Evolutionary conservation across 2,329 filamentous ascomycete genomes (phyloP).

Genomic region (Didymella pomorum): DNA sequence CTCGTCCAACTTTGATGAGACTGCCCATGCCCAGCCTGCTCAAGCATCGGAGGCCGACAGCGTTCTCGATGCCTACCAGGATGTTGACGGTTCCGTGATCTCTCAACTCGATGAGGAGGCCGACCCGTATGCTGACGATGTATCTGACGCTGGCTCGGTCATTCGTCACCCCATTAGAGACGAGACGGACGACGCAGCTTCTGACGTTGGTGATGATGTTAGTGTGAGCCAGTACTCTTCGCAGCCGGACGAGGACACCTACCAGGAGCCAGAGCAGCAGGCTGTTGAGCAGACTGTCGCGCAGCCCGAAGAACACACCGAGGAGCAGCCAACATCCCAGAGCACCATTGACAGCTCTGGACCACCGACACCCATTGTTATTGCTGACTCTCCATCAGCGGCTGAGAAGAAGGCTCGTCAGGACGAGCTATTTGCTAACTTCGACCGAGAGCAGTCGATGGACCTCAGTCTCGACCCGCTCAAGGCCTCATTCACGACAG

Average conservation of each 20-base stretch:
- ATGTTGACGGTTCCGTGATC: slow-evolving; percentile 64
- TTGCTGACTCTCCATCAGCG: slow-evolving; percentile 38
- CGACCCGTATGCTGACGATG: slow-evolving; percentile 38
- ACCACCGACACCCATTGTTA: slow-evolving; percentile 56
- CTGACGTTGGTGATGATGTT: slow-evolving; percentile 63
- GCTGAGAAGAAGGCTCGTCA: slow-evolving; percentile 41
- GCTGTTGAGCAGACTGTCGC: neutral
- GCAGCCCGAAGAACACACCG: slow-evolving; percentile 18
- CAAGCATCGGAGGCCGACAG: slow-evolving; percentile 30
- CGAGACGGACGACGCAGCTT: slow-evolving; percentile 37
- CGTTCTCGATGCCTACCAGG: slow-evolving; percentile 69
- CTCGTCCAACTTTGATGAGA: slow-evolving; percentile 63
- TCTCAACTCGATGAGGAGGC: slow-evolving; percentile 52
- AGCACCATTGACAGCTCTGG: slow-evolving; percentile 53
- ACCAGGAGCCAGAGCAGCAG: neutral
- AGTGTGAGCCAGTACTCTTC: slow-evolving; percentile 62
- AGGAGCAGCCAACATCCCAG: slow-evolving; percentile 46
- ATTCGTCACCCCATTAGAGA: slow-evolving; percentile 61
- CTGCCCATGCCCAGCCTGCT: slow-evolving; percentile 61
- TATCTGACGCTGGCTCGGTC: slow-evolving; percentile 59
- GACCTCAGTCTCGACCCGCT: slow-evolving; percentile 64
- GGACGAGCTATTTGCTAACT: slow-evolving; percentile 58
- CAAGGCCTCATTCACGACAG: slow-evolving; percentile 53
- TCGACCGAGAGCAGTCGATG: slow-evolving; percentile 60
- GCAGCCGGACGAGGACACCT: slow-evolving; percentile 46